These are phyloP conservation scores for Apiotrichum sp. DNA, from an alignment of 1,284 basidiomycete genomes.

Conservation along the genomic window DNA sequence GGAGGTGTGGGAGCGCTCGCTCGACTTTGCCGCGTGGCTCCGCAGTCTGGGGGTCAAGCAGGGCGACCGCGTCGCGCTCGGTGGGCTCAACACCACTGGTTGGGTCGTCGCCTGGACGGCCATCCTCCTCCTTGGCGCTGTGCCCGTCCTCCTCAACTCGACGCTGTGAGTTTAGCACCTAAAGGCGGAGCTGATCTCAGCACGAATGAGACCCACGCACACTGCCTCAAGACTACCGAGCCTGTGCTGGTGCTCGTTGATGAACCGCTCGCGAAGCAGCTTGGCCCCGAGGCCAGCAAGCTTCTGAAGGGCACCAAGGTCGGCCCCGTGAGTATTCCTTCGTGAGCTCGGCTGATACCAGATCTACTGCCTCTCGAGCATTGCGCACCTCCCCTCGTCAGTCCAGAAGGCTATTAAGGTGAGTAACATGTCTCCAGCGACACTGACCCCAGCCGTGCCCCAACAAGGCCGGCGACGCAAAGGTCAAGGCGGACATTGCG, in stretches of 20 bases:
- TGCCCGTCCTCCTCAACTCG: slow-evolving; percentile 36
- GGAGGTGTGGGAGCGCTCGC: slow-evolving; percentile 21
- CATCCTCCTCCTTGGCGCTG: slow-evolving; percentile 36
- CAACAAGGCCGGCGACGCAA: not conserved
- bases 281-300: slow-evolving; percentile 12
- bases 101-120: slow-evolving; percentile 37
- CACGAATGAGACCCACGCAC: slow-evolving; percentile 7
- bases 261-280: slow-evolving; percentile 23
- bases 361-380: slow-evolving; percentile 6
- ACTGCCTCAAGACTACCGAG: slow-evolving; percentile 25
- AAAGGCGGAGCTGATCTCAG: not conserved
- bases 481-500: not conserved
- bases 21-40: slow-evolving; percentile 32
- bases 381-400: not conserved
- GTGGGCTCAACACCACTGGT: slow-evolving; percentile 29
- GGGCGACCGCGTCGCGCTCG: slow-evolving; percentile 33
- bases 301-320: slow-evolving; percentile 6
- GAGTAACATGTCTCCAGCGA: not conserved
- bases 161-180: slow-evolving; percentile 23
- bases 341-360: not conserved
- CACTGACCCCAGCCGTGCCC: not conserved
- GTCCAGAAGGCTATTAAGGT: not conserved
- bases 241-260: slow-evolving; percentile 32
- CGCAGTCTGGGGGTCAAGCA: slow-evolving; percentile 20
- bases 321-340: not conserved